A percentile compares a stretch with the other conserved stretches of the same genome.
phyloP scores from a whole-genome alignment of 495 filamentous ascomycete species.

The Hyaloscypha bicolor region DNA sequence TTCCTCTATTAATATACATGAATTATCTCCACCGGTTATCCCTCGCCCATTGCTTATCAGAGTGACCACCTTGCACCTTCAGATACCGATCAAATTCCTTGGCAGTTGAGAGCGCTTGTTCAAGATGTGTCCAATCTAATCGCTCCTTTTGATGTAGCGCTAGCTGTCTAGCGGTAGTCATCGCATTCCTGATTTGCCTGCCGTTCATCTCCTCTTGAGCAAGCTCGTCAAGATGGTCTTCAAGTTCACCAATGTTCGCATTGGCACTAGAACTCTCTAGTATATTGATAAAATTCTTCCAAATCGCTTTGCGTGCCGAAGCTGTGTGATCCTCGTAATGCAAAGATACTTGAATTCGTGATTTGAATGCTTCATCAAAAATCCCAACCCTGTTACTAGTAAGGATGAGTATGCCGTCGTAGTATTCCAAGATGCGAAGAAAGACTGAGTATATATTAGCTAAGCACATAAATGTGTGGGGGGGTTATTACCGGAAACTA shows the following conservation, averaged over 20 bases:
- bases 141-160: slow-evolving; percentile 10
- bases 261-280: slow-evolving; percentile 29
- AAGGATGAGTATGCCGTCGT: slow-evolving; percentile 48
- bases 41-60: slow-evolving; percentile 15
- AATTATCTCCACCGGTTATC: no score
- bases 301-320: slow-evolving; percentile 75
- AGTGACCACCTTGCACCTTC: slow-evolving; percentile 15
- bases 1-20: no score
- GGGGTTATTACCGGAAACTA: slow-evolving; percentile 16
- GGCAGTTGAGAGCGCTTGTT: slow-evolving; percentile 1
- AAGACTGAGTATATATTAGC: slow-evolving; percentile 30
- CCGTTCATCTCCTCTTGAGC: slow-evolving; percentile 41
- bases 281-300: slow-evolving; percentile 70
- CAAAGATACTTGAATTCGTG: slow-evolving; percentile 45
- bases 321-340: slow-evolving; percentile 59
- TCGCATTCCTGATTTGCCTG: slow-evolving; percentile 39
- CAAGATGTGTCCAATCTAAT: slow-evolving; percentile 10
- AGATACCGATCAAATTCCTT: slow-evolving; percentile 17
- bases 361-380: slow-evolving; percentile 49
- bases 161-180: slow-evolving; percentile 37
- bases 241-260: slow-evolving; percentile 34
- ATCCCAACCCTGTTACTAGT: slow-evolving; percentile 67
- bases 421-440: slow-evolving; percentile 40
- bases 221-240: slow-evolving; percentile 15
- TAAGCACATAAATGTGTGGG: background rate